Conservation (phyloP, 1,284 basidiomycete genomes). For the Ustilago loliicola region DNA sequence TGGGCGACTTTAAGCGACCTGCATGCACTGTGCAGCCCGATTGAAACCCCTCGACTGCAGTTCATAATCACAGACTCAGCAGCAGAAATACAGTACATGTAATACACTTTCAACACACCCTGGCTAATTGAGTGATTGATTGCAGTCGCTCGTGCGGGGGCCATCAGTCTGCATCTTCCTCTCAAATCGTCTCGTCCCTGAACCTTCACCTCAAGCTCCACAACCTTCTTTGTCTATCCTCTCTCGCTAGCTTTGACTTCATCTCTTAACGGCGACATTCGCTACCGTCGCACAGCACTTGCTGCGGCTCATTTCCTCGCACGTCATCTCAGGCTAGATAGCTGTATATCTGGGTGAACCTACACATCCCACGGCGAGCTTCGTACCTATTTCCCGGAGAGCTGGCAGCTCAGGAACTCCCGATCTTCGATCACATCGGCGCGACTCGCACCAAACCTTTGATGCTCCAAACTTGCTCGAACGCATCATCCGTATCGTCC, state of each 20-base stretch:
- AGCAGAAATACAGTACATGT: no score
- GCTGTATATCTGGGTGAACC: not conserved
- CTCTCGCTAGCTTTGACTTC: not conserved
- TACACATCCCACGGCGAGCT: not conserved
- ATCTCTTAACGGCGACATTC: not conserved
- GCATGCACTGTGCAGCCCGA: constrained; percentile 31
- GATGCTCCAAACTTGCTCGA: not conserved
- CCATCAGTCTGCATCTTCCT: not conserved
- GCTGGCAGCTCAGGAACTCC: not conserved
- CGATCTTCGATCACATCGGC: not conserved
- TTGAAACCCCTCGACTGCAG: constrained; percentile 2
- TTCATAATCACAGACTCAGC: not conserved
- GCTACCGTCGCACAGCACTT: constrained; percentile 2
- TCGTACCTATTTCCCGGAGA: not conserved
- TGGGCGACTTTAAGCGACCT: constrained; percentile 8
- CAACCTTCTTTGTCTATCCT: not conserved
- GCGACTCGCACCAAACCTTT: not conserved
- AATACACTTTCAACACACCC: not conserved
- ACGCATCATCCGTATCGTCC: not conserved
- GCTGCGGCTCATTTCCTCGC: not conserved
- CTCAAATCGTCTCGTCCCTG: constrained; percentile 1
- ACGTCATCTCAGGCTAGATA: not conserved
- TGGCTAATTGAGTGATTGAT: not conserved
- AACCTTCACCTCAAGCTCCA: not conserved
- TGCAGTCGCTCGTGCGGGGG: constrained; percentile 4